These are phyloP conservation scores for Tripterygium wilfordii DNA, from an alignment of 177 flowering plant genomes.

Conservation along the genomic window DNA sequence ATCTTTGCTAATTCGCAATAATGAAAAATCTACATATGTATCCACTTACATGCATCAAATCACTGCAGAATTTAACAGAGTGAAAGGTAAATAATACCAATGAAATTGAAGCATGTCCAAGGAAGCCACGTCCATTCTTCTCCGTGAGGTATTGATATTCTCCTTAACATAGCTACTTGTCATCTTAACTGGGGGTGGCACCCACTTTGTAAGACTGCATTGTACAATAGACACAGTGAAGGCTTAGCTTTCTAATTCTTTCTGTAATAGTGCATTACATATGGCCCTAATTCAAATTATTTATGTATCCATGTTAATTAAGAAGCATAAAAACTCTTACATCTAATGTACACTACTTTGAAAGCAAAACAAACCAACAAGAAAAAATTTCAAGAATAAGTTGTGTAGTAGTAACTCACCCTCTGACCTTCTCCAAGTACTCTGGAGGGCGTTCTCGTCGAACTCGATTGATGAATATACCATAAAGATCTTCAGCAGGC, in stretches of 20 bases:
- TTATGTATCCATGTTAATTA: too few relatives aligned
- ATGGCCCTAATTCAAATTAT: too few relatives aligned
- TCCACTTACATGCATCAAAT: not conserved
- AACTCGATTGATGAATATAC: slow-evolving; percentile 83
- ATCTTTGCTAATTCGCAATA: too few relatives aligned
- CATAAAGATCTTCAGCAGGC: slow-evolving; percentile 98
- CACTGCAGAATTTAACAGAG: not conserved
- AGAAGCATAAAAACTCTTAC: too few relatives aligned
- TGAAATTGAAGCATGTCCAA: slow-evolving; percentile 99
- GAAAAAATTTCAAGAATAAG: too few relatives aligned
- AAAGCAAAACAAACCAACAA: too few relatives aligned
- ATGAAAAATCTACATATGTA: too few relatives aligned
- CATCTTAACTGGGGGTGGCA: slow-evolving; percentile 98
- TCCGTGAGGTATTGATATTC: slow-evolving; percentile 70
- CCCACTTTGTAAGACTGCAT: slow-evolving; percentile 97
- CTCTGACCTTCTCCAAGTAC: slow-evolving; percentile 65
- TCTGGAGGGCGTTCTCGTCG: slow-evolving; percentile 95
- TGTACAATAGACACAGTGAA: not conserved
- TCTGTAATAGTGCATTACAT: too few relatives aligned
- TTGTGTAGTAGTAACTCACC: slow-evolving; percentile 50
- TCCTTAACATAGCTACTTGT: slow-evolving; percentile 67
- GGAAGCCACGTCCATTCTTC: slow-evolving; percentile 92
- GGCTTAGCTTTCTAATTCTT: not conserved
- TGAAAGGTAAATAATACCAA: slow-evolving; percentile 41
- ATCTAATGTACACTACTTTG: too few relatives aligned